Conservation (phyloP, 768 basidiomycete species). For the Lactifluus pinguis region DNA sequence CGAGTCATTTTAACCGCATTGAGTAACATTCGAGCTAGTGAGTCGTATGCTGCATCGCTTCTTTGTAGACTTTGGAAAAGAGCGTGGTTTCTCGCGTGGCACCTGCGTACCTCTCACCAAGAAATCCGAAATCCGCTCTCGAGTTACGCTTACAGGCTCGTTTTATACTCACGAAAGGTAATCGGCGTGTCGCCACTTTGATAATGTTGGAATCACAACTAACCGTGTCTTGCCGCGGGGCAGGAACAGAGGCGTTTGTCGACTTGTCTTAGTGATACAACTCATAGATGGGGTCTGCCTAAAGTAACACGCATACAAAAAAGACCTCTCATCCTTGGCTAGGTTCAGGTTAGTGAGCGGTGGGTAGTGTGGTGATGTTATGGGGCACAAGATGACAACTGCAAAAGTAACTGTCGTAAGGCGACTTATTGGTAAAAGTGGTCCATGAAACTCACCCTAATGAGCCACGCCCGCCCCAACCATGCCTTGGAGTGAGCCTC, state of each 20-base stretch:
- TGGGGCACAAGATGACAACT: constrained; percentile 18
- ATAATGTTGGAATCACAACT: not conserved
- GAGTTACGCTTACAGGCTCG: too few relatives aligned
- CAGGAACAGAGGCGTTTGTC: not conserved
- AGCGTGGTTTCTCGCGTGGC: too few relatives aligned
- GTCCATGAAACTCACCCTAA: constrained; percentile 47
- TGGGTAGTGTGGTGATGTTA: not conserved
- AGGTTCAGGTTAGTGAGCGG: not conserved
- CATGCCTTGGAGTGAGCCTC: constrained; percentile 56
- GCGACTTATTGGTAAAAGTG: not conserved
- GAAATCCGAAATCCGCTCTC: too few relatives aligned
- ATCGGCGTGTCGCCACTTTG: not conserved
- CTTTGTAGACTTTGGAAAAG: too few relatives aligned
- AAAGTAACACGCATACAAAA: not conserved
- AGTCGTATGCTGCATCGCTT: too few relatives aligned
- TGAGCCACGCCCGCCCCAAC: constrained; percentile 84
- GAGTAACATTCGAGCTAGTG: too few relatives aligned
- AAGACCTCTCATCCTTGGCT: not conserved
- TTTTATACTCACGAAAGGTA: too few relatives aligned
- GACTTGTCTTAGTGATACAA: not conserved
- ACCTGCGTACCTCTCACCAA: too few relatives aligned
- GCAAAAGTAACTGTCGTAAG: not conserved
- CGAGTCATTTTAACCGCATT: too few relatives aligned
- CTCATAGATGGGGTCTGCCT: not conserved
- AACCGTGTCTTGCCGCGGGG: too few relatives aligned